Conservation (phyloP, 2,329 filamentous ascomycete genomes). For the Pyrenophora graminea region DNA sequence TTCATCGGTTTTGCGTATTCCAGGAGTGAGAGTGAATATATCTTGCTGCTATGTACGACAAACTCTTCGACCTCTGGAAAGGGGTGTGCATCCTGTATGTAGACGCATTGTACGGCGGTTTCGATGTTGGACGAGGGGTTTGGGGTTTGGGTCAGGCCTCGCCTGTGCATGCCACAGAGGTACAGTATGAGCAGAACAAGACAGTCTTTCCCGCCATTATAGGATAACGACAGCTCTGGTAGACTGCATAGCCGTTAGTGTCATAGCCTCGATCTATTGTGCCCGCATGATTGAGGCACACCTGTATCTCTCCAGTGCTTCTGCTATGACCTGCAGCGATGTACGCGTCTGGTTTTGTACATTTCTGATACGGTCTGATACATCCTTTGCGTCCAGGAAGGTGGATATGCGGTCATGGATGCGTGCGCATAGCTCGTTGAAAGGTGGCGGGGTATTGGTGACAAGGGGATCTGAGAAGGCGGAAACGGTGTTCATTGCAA, state of each 20-base stretch:
- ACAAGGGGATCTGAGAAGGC: constrained; percentile 41
- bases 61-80: constrained; percentile 88
- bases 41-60: constrained; percentile 65
- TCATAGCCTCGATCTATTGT: constrained; percentile 3
- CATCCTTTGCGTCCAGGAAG: constrained; percentile 66
- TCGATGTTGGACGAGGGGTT: constrained; percentile 28
- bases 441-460: constrained; percentile 53
- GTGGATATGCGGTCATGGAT: constrained; percentile 64
- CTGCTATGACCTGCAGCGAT: constrained; percentile 73
- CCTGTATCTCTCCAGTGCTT: constrained; percentile 76
- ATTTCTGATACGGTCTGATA: constrained; percentile 60
- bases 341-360: constrained; percentile 76
- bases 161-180: constrained; percentile 64
- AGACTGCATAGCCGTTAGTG: constrained; percentile 57
- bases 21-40: constrained; percentile 76
- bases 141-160: constrained; percentile 31
- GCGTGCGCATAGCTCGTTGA: constrained; percentile 52
- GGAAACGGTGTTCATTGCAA: constrained; percentile 44
- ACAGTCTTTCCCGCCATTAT: constrained; percentile 98
- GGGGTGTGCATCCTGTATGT: constrained; percentile 82
- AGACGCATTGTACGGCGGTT: constrained; percentile 73
- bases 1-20: constrained; percentile 81
- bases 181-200: constrained; percentile 89
- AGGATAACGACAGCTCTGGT: constrained; percentile 82
- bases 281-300: constrained; percentile 49